Evolutionary conservation across 129 eudicot genomes (phyloP).

Genomic region (Oenanthe sinensis): DNA sequence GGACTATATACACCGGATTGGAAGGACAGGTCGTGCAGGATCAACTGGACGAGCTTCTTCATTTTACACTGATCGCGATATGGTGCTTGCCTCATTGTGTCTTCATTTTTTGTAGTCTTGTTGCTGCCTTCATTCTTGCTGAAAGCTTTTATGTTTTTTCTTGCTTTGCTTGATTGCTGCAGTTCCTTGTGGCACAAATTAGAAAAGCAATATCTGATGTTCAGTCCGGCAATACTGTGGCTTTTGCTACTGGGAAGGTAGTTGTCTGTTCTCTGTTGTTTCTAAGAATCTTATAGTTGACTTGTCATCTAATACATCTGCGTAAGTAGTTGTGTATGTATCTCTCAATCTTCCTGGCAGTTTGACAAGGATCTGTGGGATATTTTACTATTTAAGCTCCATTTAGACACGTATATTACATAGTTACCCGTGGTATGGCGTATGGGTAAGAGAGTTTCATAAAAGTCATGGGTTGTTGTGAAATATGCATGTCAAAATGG

Average conservation of each 20-base stretch:
- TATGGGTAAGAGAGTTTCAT: too few relatives aligned
- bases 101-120: not conserved
- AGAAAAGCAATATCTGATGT: slow-evolving; percentile 78
- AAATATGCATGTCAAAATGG: too few relatives aligned
- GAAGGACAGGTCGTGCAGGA: slow-evolving; percentile 91
- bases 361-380: not conserved
- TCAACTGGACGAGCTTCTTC: slow-evolving; percentile 87
- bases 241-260: slow-evolving; percentile 83
- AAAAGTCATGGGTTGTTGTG: too few relatives aligned
- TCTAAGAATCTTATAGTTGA: too few relatives aligned
- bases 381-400: too few relatives aligned
- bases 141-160: not conserved
- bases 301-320: not conserved
- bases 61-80: slow-evolving; percentile 66
- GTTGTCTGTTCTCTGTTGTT: not conserved
- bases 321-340: not conserved
- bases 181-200: slow-evolving; percentile 84
- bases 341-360: not conserved
- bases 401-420: too few relatives aligned
- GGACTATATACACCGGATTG: slow-evolving; percentile 81
- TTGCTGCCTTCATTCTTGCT: not conserved
- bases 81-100: slow-evolving; percentile 28
- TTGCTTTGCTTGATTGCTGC: slow-evolving; percentile 15
- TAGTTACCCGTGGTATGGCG: too few relatives aligned
- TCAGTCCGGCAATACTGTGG: slow-evolving; percentile 64